Conservation (phyloP, 2,329 filamentous ascomycete genomes). For the Aspergillus novofumigatus region DNA sequence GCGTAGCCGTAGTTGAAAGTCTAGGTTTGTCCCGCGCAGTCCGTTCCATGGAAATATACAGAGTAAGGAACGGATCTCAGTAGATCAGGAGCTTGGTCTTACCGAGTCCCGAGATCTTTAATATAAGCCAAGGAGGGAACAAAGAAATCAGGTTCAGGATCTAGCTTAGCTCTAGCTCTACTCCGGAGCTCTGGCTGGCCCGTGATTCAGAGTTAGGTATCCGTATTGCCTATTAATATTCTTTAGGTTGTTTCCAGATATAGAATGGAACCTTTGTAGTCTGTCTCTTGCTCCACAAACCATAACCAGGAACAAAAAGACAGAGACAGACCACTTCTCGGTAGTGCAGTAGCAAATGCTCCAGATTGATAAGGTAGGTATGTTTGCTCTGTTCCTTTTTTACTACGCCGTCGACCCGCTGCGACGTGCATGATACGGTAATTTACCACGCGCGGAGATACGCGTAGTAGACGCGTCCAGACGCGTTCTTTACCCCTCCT, state of each 20-base stretch:
- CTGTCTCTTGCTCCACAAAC: not conserved
- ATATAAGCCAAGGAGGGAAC: not conserved
- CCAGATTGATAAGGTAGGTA: too few species aligned
- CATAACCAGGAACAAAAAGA: too few species aligned
- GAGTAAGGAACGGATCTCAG: not conserved
- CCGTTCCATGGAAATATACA: not conserved
- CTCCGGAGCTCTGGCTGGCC: too few species aligned
- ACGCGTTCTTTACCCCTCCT: slow-evolving; percentile 16
- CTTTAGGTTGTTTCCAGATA: too few species aligned
- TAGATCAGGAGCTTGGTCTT: not conserved
- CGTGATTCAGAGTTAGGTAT: too few species aligned
- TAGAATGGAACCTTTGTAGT: not conserved
- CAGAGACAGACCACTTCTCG: too few species aligned
- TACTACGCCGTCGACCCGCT: not conserved
- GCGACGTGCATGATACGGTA: slow-evolving; percentile 7
- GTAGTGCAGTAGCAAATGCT: too few species aligned
- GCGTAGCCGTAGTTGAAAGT: too few species aligned
- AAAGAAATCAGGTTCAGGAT: not conserved
- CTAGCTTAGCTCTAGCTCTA: not conserved
- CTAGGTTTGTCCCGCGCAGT: too few species aligned
- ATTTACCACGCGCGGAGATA: slow-evolving; percentile 17
- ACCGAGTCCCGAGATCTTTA: not conserved
- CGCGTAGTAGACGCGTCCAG: slow-evolving; percentile 17
- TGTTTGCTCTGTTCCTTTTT: not conserved
- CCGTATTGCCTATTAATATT: too few species aligned